Evolutionary conservation across 768 basidiomycete genomes (phyloP).

Genomic region (Leccinum obscurum): DNA sequence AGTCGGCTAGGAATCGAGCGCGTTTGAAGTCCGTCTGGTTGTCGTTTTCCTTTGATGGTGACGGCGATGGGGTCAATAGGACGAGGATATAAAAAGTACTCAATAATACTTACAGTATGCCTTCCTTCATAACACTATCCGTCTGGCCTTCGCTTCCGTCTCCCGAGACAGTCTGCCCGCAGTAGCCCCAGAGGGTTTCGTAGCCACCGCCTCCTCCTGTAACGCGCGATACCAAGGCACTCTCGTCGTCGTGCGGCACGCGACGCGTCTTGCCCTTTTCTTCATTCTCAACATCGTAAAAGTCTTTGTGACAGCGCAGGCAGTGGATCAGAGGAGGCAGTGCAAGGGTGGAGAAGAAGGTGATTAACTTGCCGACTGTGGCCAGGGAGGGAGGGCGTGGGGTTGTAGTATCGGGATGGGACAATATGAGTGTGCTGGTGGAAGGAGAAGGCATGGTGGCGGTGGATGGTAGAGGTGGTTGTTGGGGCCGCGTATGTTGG

Average conservation of each 20-base stretch:
- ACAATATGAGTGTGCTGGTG: constrained; percentile 11
- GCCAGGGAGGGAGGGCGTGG: constrained; percentile 33
- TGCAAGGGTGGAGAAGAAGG: constrained; percentile 61
- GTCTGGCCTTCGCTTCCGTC: constrained; percentile 79
- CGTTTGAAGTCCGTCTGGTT: constrained; percentile 68
- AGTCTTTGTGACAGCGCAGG: constrained; percentile 70
- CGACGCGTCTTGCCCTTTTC: constrained; percentile 60
- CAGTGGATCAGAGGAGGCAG: constrained; percentile 75
- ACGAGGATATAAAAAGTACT: not conserved
- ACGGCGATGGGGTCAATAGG: not conserved
- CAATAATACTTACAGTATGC: constrained; percentile 53
- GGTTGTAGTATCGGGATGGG: not conserved
- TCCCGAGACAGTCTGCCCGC: constrained; percentile 68
- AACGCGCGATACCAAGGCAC: constrained; percentile 68
- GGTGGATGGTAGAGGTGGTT: constrained; percentile 1
- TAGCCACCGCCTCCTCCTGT: constrained; percentile 36
- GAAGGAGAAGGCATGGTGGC: constrained; percentile 12
- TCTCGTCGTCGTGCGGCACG: constrained; percentile 79
- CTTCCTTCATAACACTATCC: constrained; percentile 87
- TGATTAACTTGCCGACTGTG: constrained; percentile 47
- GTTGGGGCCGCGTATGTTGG: not conserved
- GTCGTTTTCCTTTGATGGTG: not conserved
- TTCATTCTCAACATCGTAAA: constrained; percentile 69
- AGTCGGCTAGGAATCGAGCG: constrained; percentile 77
- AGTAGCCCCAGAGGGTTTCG: constrained; percentile 72